phyloP scores from a whole-genome alignment of 129 eudicot species.

The carrot (Daucus carota) region DH1_v3.0 NC_030384.2:41788501-41789000 shows the following conservation, averaged over 20 bases:
- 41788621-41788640: too few species aligned
- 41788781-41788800: neutral
- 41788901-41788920: neutral
- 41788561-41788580: too few species aligned
- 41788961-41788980: conserved; percentile 53
- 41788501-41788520: too few species aligned
- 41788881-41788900: neutral
- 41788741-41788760: neutral
- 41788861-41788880: neutral
- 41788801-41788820: too few species aligned
- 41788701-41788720: too few species aligned
- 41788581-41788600: too few species aligned
- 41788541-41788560: too few species aligned
- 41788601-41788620: too few species aligned
- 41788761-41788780: neutral
- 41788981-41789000: conserved; percentile 66
- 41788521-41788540: too few species aligned
- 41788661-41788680: neutral
- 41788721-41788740: neutral
- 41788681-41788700: too few species aligned
- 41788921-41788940: neutral
- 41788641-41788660: too few species aligned
- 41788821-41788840: neutral
- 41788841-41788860: neutral
- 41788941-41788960: conserved; percentile 73